Conservation (phyloP, 2,329 filamentous ascomycete species). For the Epichloe baconii region DNA sequence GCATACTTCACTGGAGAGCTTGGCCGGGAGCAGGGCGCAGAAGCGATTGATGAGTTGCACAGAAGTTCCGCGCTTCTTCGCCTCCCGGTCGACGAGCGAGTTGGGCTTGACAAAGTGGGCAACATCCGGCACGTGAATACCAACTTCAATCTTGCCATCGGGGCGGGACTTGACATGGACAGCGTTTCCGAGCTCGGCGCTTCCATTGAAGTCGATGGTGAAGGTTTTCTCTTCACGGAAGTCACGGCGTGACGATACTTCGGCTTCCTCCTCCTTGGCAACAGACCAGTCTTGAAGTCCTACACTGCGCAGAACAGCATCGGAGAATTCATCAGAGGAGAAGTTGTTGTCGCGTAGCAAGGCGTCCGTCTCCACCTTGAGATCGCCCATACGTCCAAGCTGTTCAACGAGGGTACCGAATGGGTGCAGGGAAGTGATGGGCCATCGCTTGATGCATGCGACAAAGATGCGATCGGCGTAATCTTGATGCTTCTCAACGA, state of each 20-base stretch:
- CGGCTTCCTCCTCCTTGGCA: slow-evolving; percentile 65
- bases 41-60: slow-evolving; percentile 87
- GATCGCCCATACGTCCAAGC: slow-evolving; percentile 90
- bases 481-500: slow-evolving; percentile 96
- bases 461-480: slow-evolving; percentile 98
- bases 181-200: slow-evolving; percentile 80
- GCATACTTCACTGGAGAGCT: slow-evolving; percentile 76
- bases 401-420: slow-evolving; percentile 97
- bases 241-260: slow-evolving; percentile 65
- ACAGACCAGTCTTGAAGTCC: slow-evolving; percentile 87
- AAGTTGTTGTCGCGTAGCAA: slow-evolving; percentile 98
- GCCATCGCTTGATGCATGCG: slow-evolving; percentile 98
- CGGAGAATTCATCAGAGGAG: slow-evolving; percentile 90
- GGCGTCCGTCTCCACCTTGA: slow-evolving; percentile 95
- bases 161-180: slow-evolving; percentile 77
- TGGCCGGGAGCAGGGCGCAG: slow-evolving; percentile 77
- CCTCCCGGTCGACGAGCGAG: slow-evolving; percentile 90
- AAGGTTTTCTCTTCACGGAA: slow-evolving; percentile 80
- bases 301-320: slow-evolving; percentile 87
- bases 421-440: slow-evolving; percentile 96
- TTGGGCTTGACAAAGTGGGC: slow-evolving; percentile 95
- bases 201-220: slow-evolving; percentile 82
- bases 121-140: slow-evolving; percentile 88
- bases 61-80: slow-evolving; percentile 92
- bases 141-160: slow-evolving; percentile 84